These are phyloP conservation scores for Circinella minor DNA, from an alignment of 371 early-diverging fungal species.

Conservation along the genomic window DNA sequence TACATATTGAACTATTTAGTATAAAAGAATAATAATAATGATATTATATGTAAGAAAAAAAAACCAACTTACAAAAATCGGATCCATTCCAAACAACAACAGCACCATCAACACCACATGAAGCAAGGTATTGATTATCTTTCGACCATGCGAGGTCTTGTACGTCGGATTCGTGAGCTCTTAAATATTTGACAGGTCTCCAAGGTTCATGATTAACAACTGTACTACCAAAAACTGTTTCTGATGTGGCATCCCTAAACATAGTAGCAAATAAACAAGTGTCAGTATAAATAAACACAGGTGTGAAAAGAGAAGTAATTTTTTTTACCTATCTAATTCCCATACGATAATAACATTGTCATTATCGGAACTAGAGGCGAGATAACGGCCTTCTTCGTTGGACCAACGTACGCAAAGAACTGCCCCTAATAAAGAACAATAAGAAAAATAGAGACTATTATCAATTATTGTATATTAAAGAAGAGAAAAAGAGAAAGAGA, in stretches of 20 bases:
- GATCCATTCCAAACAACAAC: conserved; percentile 86
- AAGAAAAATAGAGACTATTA: neutral
- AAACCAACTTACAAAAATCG: conserved; percentile 63
- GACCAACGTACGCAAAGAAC: conserved; percentile 94
- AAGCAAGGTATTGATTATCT: conserved; percentile 86
- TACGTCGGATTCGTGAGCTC: conserved; percentile 95
- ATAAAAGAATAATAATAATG: too few species aligned
- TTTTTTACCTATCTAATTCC: conserved; percentile 71
- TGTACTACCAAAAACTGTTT: conserved; percentile 59
- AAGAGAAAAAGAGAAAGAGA: too few species aligned
- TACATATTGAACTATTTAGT: neutral
- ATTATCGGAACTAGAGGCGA: conserved; percentile 91
- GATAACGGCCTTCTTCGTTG: conserved; percentile 67
- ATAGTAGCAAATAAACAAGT: neutral
- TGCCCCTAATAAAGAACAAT: conserved; percentile 59
- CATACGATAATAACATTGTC: conserved; percentile 91
- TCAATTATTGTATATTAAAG: neutral
- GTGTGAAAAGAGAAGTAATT: neutral
- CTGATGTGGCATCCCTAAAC: conserved; percentile 40
- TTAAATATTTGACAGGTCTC: conserved; percentile 79
- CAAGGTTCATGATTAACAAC: conserved; percentile 77
- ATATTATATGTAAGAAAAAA: too few species aligned
- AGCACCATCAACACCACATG: conserved; percentile 88
- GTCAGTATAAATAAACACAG: neutral
- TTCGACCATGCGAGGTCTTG: conserved; percentile 94